Base-by-base conservation (phyloP, 164 flowering plant genomes). In the Nymphaea thermarum region DNA sequence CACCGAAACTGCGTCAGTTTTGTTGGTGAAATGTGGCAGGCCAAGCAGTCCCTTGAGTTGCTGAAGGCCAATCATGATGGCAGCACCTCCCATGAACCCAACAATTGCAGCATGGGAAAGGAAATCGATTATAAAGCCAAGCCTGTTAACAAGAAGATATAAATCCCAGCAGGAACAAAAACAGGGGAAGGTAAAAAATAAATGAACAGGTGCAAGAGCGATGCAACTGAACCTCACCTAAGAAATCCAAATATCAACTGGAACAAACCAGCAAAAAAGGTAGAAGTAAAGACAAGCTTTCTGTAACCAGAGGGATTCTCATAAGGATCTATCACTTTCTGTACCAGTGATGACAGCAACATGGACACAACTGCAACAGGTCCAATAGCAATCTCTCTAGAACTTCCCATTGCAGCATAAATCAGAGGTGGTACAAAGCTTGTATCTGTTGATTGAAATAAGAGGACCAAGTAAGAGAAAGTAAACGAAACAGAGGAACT, bases 31-130 rank as follows among this genome's bases (percentile, higher is more conserved):
- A 59, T 87, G 84, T 44, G 53, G 68, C 65, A 89, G 77, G 5
- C 91, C 98, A 42, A 92, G 80, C 36, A 89, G 76, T 11, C 94
- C 94, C 71, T 86, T 92, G 5, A 92, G 79, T 60, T 92, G 98
- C 68, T 89, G 98, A 44, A 89, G 88, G 11, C 91, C 96, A 61
- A 91, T 92, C 8, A 88, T 76, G 53, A 92, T 87, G 71, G 98
- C 98, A 64, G 98, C 98, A 15, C 98, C 98, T 1, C 81, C 98
- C 94, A 88, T 89, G 81, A 92, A 92, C 65, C 94, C 98, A 66
- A 92, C 96, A 67, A 87, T 76, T 15, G 89, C 91, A 78, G 98
- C 96, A 79, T 92, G 98, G 44, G 98, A 92, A 17, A 92, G 84
- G 72, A 88, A 86, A 77, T 92, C 89, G 62, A 92, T 86, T 42